phyloP scores from a whole-genome alignment of 148 eudicot species.

The Heliamphora exappendiculata region DNA sequence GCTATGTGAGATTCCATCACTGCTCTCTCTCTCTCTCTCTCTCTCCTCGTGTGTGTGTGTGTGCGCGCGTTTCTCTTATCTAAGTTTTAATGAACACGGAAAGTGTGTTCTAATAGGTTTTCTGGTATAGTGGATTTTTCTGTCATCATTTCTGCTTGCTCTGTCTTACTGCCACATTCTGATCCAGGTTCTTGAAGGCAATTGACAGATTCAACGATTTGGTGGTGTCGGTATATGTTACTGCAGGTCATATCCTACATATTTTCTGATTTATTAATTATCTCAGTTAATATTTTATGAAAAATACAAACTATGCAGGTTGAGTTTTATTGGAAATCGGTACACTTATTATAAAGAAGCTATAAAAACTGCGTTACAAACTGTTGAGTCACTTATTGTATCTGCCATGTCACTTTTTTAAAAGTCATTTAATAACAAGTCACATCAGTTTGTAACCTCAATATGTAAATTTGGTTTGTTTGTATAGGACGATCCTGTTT shows the following conservation, averaged over 20 bases:
- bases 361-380: no score
- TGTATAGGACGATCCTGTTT: neutral
- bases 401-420: no score
- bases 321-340: neutral
- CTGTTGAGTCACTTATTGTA: no score
- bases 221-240: conserved; percentile 95
- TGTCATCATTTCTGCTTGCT: neutral
- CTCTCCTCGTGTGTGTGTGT: neutral
- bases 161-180: neutral
- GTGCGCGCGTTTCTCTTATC: neutral
- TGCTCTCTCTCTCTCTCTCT: neutral
- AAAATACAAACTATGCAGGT: neutral
- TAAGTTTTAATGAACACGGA: neutral
- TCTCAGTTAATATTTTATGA: neutral
- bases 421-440: neutral
- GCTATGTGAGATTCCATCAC: conserved; percentile 62
- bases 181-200: conserved; percentile 85
- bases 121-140: neutral
- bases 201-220: conserved; percentile 92
- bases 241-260: conserved; percentile 97
- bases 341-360: neutral
- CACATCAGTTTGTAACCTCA: neutral
- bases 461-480: neutral
- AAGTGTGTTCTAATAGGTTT: neutral
- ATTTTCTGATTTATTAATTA: conserved; percentile 5